Evolutionary conservation across 1,139 yeast genomes (phyloP).

Genomic region (Ashbya aceris): DNA sequence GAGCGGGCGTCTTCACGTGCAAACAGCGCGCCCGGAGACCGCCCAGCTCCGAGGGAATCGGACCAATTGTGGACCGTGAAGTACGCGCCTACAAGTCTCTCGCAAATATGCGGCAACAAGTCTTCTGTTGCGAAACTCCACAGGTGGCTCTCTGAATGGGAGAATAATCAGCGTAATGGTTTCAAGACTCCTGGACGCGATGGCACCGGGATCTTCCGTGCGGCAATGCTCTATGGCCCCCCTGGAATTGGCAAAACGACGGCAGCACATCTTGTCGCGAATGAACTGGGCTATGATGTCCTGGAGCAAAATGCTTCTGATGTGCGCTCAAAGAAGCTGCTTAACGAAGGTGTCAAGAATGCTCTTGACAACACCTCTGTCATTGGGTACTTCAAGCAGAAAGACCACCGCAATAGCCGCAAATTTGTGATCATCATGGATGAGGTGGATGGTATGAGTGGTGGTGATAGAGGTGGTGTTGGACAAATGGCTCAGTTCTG

Average conservation of each 20-base stretch:
- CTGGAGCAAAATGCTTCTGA: conserved; percentile 81
- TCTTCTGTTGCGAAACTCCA: conserved; percentile 57
- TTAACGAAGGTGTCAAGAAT: conserved; percentile 59
- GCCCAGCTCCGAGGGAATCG: conserved; percentile 21
- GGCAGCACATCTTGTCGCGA: conserved; percentile 67
- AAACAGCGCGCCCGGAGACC: conserved; percentile 21
- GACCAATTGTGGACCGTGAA: conserved; percentile 85
- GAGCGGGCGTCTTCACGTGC: conserved; percentile 23
- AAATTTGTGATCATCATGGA: conserved; percentile 88
- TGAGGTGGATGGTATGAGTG: conserved; percentile 99
- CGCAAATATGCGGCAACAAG: conserved; percentile 88
- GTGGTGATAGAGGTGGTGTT: conserved; percentile 98
- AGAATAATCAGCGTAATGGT: conserved; percentile 42
- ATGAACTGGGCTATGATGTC: conserved; percentile 58
- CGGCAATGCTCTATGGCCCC: conserved; percentile 78
- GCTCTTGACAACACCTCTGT: conserved; percentile 77
- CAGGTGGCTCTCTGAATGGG: conserved; percentile 78
- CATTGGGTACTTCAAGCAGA: conserved; percentile 56
- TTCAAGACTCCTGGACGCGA: conserved; percentile 50
- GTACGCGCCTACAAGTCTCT: conserved; percentile 71
- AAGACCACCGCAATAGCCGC: conserved; percentile 32
- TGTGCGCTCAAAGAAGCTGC: conserved; percentile 71
- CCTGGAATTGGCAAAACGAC: conserved; percentile 82
- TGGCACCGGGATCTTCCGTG: conserved; percentile 61
- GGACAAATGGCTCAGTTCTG: conserved; percentile 90